phyloP scores from a whole-genome alignment of 768 basidiomycete genomes.

The Rhizopogon roseolus region DNA sequence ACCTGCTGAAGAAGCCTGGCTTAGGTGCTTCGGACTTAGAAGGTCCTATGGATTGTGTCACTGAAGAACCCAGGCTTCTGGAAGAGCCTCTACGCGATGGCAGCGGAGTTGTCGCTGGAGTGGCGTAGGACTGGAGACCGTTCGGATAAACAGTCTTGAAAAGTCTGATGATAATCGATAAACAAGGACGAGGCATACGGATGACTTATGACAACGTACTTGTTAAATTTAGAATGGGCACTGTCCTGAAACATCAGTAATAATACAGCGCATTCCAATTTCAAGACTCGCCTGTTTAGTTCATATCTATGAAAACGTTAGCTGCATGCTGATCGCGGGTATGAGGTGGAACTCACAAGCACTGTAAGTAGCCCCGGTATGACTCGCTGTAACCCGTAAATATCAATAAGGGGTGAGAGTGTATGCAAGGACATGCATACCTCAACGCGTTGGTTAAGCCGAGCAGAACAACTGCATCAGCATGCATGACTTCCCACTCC shows the following conservation, averaged over 20 bases:
- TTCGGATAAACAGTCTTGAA: conserved; percentile 65
- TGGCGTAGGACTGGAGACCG: conserved; percentile 44
- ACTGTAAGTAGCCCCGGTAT: conserved; percentile 76
- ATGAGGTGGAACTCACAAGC: conserved; percentile 45
- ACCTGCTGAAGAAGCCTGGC: conserved; percentile 35
- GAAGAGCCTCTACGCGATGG: conserved; percentile 33
- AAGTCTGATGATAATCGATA: conserved; percentile 33
- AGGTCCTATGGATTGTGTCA: conserved; percentile 12
- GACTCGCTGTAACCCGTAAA: conserved; percentile 47
- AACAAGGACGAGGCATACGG: conserved; percentile 2
- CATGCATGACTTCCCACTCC: conserved; percentile 74
- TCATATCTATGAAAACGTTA: conserved; percentile 30
- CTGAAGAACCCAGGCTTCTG: conserved; percentile 10
- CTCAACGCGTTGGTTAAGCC: conserved; percentile 69
- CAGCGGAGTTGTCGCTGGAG: conserved; percentile 31
- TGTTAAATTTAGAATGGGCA: conserved; percentile 73
- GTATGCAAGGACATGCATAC: conserved; percentile 29
- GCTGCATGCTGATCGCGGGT: not conserved
- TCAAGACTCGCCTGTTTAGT: conserved; percentile 46
- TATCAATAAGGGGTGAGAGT: not conserved
- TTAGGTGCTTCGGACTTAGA: conserved; percentile 13
- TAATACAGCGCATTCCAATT: not conserved
- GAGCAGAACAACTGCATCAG: conserved; percentile 66
- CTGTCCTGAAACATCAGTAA: conserved; percentile 19
- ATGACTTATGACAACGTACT: conserved; percentile 30